Evolutionary conservation across 164 flowering plant genomes (phyloP).

Genomic region (Nymphaea colorata): DNA sequence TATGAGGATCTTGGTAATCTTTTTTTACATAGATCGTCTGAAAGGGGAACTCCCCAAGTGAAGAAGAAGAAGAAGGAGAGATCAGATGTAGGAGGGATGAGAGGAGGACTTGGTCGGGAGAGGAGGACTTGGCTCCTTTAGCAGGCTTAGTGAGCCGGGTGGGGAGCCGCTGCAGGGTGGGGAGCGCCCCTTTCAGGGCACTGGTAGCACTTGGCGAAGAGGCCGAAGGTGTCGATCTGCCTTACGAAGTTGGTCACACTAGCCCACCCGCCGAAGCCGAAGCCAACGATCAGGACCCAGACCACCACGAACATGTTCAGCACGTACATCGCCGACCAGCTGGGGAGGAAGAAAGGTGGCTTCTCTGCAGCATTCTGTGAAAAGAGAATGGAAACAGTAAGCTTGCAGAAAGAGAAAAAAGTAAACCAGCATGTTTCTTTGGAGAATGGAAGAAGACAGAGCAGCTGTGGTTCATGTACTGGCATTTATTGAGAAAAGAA

Average conservation of each 20-base stretch:
- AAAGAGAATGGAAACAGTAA: neutral
- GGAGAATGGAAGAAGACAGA: no score
- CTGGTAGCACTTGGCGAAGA: conserved; percentile 52
- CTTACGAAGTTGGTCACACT: conserved; percentile 34
- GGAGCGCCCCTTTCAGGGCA: conserved; percentile 7
- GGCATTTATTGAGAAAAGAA: no score
- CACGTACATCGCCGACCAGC: conserved; percentile 44
- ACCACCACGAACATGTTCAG: conserved; percentile 32
- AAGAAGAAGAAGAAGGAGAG: neutral
- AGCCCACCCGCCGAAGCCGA: conserved; percentile 60
- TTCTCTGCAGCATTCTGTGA: conserved; percentile 52
- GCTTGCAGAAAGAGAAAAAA: neutral
- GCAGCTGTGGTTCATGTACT: no score
- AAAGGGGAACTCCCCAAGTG: neutral
- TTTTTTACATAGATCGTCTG: no score
- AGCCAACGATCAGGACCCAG: conserved; percentile 41
- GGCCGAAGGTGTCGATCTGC: conserved; percentile 45
- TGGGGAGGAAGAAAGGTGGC: conserved; percentile 38
- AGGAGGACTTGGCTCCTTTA: neutral
- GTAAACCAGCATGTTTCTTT: no score
- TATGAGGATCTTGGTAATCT: no score
- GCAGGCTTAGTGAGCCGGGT: neutral
- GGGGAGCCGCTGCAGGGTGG: neutral
- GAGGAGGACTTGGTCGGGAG: neutral
- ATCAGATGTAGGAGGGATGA: conserved; percentile 1